A percentile compares a stretch with the other conserved stretches of the same genome.
These are phyloP conservation scores for Antrodiella citrinella DNA, from an alignment of 768 basidiomycete genomes.

Conservation along the genomic window DNA sequence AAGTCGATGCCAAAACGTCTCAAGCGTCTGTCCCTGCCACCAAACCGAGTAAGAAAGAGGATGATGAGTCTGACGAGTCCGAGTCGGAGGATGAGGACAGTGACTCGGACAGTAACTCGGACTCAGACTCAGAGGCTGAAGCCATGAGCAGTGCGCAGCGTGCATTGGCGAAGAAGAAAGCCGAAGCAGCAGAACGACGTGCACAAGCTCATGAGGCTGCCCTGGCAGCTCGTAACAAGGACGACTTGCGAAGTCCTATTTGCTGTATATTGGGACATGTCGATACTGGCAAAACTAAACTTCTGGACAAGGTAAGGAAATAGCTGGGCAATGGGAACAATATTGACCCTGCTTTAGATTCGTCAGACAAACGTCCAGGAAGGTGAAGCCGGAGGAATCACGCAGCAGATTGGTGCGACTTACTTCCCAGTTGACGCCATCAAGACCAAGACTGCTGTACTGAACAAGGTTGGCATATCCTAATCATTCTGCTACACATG, in stretches of 20 bases:
- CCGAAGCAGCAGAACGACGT: conserved; percentile 74
- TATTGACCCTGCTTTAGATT: conserved; percentile 47
- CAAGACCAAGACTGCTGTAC: conserved; percentile 83
- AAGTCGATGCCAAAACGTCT: conserved; percentile 16
- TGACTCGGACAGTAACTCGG: conserved; percentile 29
- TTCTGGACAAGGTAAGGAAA: conserved; percentile 80
- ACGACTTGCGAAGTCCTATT: conserved; percentile 91
- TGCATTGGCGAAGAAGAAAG: conserved; percentile 63
- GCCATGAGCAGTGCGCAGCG: conserved; percentile 64
- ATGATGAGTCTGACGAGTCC: conserved; percentile 11
- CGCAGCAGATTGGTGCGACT: conserved; percentile 98
- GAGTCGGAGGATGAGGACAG: conserved; percentile 34
- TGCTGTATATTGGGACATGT: conserved; percentile 99
- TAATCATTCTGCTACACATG: no score
- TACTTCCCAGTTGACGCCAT: conserved; percentile 98
- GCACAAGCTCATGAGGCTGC: conserved; percentile 80
- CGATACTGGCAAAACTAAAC: conserved; percentile 98
- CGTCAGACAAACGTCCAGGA: conserved; percentile 99
- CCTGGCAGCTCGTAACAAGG: conserved; percentile 77
- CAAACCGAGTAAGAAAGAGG: conserved; percentile 5
- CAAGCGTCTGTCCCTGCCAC: conserved; percentile 13
- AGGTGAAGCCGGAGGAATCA: conserved; percentile 99
- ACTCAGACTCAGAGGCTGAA: conserved; percentile 31
- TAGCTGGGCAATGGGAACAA: neutral
- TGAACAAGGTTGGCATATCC: conserved; percentile 62